These are phyloP conservation scores for Hypoxylon sp. DNA, from an alignment of 2,329 filamentous ascomycete genomes.

Conservation along the genomic window DNA sequence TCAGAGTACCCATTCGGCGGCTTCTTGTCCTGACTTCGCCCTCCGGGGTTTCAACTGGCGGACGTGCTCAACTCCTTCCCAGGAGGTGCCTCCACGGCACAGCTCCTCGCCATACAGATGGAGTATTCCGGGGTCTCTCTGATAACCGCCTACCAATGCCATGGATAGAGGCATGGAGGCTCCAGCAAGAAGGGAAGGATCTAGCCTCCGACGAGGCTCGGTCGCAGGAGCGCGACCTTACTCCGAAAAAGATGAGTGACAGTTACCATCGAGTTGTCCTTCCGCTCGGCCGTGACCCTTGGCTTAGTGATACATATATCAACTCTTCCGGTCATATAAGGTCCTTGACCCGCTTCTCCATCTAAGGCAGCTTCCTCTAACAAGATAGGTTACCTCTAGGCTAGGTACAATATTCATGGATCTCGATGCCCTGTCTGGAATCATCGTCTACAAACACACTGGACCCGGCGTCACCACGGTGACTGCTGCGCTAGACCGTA, in stretches of 20 bases:
- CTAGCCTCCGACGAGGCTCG: slow-evolving; percentile 43
- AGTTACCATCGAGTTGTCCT: slow-evolving; percentile 77
- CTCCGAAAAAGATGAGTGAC: slow-evolving; percentile 77
- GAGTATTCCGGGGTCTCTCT: slow-evolving; percentile 55
- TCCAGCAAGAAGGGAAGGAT: slow-evolving; percentile 61
- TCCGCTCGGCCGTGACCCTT: slow-evolving; percentile 78
- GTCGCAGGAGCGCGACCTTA: slow-evolving; percentile 65
- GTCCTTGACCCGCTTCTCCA: slow-evolving; percentile 54
- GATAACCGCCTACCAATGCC: slow-evolving; percentile 61
- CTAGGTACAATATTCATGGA: slow-evolving; percentile 84
- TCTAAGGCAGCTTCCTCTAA: slow-evolving; percentile 9
- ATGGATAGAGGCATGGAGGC: slow-evolving; percentile 76
- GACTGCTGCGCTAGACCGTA: slow-evolving; percentile 63
- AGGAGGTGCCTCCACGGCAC: slow-evolving; percentile 46
- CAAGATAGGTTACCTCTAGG: slow-evolving; percentile 51
- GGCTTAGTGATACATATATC: slow-evolving; percentile 82
- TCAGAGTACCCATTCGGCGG: slow-evolving; percentile 34
- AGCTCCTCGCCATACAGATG: slow-evolving; percentile 50
- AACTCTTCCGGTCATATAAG: slow-evolving; percentile 81
- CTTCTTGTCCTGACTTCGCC: slow-evolving; percentile 31
- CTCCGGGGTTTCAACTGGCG: background rate
- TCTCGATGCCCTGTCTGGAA: slow-evolving; percentile 80
- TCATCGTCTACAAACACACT: slow-evolving; percentile 78
- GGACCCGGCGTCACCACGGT: slow-evolving; percentile 66
- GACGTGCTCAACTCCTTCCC: background rate